Percentiles rank a stretch among this genome's conserved stretches.
These are phyloP conservation scores for Lepiota brunneoincarnata DNA, from an alignment of 768 basidiomycete species.

Conservation along the genomic window DNA sequence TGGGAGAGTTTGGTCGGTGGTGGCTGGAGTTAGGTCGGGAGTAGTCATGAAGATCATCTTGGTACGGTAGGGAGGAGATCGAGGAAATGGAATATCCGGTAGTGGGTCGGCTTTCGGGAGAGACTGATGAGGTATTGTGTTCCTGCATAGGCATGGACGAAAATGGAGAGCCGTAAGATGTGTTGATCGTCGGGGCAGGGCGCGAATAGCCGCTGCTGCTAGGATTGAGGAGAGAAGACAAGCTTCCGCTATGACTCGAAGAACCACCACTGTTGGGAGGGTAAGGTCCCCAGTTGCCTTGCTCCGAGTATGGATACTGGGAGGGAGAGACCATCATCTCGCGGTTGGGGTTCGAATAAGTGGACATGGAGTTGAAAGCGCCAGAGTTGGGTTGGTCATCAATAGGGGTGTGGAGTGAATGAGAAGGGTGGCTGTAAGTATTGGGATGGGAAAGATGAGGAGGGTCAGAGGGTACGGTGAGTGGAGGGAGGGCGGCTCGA, in stretches of 20 bases:
- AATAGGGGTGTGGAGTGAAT: slow-evolving; percentile 58
- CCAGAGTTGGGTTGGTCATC: slow-evolving; percentile 63
- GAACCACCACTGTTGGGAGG: slow-evolving; percentile 44
- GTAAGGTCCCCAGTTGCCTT: slow-evolving; percentile 49
- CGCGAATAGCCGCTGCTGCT: slow-evolving; percentile 54
- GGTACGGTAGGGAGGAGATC: slow-evolving; percentile 73
- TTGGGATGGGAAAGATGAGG: slow-evolving; percentile 53
- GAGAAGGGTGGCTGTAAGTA: slow-evolving; percentile 54
- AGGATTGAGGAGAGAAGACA: slow-evolving; percentile 79
- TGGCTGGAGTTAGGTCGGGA: slow-evolving; percentile 75
- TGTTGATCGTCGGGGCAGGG: slow-evolving; percentile 69
- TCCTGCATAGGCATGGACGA: slow-evolving; percentile 66
- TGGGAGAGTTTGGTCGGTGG: slow-evolving; percentile 68
- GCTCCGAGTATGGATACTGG: slow-evolving; percentile 49
- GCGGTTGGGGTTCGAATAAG: slow-evolving; percentile 39
- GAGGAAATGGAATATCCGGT: slow-evolving; percentile 87
- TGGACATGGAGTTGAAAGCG: slow-evolving; percentile 39
- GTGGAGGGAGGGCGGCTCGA: slow-evolving; percentile 70
- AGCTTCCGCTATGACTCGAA: slow-evolving; percentile 66
- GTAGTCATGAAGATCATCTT: slow-evolving; percentile 60
- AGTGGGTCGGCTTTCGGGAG: slow-evolving; percentile 82
- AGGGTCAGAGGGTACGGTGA: slow-evolving; percentile 79
- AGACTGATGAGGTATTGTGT: slow-evolving; percentile 70
- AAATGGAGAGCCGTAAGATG: slow-evolving; percentile 69
- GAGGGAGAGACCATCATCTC: slow-evolving; percentile 56